These are phyloP conservation scores for Phoma sp. DNA, from an alignment of 2,329 filamentous ascomycete genomes.

Conservation along the genomic window DNA sequence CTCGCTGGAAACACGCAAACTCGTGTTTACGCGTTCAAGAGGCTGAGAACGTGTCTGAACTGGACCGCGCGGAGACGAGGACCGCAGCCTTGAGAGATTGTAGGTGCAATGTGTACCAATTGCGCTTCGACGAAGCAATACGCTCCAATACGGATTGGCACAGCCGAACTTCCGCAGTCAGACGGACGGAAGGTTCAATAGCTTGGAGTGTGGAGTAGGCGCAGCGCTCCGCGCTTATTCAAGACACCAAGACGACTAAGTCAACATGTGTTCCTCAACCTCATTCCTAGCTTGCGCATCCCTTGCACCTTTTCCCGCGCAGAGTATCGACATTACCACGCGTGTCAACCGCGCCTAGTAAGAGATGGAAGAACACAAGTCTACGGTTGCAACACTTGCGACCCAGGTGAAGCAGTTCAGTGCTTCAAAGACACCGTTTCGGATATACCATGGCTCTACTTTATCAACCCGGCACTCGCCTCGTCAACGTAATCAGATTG, in stretches of 20 bases:
- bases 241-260: constrained; percentile 14
- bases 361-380: constrained; percentile 40
- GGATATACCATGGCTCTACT: constrained; percentile 66
- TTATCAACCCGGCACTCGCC: constrained; percentile 59
- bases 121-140: neutral
- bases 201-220: constrained; percentile 29
- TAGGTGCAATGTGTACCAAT: neutral
- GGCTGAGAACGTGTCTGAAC: neutral
- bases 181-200: constrained; percentile 23
- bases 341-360: too few species aligned
- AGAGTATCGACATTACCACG: too few species aligned
- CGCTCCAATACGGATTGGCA: neutral
- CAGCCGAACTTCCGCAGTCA: constrained; percentile 2
- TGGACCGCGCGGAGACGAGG: too few species aligned
- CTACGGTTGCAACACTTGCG: constrained; percentile 35
- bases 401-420: constrained; percentile 54
- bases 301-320: neutral
- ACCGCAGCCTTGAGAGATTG: too few species aligned
- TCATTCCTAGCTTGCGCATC: neutral
- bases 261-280: constrained; percentile 14
- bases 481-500: constrained; percentile 50
- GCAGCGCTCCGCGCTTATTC: constrained; percentile 33
- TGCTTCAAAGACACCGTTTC: constrained; percentile 56
- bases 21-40: constrained; percentile 5
- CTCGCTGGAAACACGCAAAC: neutral